A percentile compares a stretch with the other conserved stretches of the same genome.
Evolutionary conservation across 164 flowering plant species (phyloP).

Genomic region (Piper betle): DNA sequence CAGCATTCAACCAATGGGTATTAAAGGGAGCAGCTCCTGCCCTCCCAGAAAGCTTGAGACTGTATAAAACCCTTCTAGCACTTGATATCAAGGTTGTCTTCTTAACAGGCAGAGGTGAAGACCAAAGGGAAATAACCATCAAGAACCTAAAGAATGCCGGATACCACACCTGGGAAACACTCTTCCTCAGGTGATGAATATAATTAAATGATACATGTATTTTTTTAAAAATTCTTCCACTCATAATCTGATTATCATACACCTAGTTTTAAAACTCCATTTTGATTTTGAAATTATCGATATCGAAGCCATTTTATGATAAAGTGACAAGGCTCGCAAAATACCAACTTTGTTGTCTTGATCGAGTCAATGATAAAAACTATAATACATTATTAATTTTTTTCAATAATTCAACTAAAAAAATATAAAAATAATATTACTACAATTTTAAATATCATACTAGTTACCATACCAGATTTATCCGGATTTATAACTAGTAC

Average conservation of each 20-base stretch:
- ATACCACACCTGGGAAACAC: constrained; percentile 31
- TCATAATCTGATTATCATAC: neutral
- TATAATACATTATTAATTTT: too few relatives aligned
- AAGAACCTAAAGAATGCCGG: constrained; percentile 28
- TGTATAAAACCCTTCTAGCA: constrained; percentile 25
- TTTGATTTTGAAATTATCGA: neutral
- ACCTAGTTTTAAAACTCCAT: neutral
- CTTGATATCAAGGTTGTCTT: constrained; percentile 32
- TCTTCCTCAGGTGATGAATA: constrained; percentile 30
- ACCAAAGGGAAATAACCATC: constrained; percentile 7
- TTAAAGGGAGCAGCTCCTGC: constrained; percentile 26
- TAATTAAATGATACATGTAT: neutral
- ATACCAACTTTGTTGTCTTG: too few relatives aligned
- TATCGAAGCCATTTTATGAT: too few relatives aligned
- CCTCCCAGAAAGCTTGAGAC: constrained; percentile 22
- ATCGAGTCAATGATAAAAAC: too few relatives aligned
- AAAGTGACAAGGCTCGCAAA: too few relatives aligned
- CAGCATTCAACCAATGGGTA: constrained; percentile 24
- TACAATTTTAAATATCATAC: too few relatives aligned
- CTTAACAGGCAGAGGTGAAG: constrained; percentile 28
- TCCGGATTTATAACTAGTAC: too few relatives aligned
- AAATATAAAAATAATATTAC: too few relatives aligned
- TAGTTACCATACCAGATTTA: too few relatives aligned
- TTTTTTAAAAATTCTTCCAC: neutral
- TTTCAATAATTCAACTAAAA: too few relatives aligned